These are phyloP conservation scores for Skeletonema costatum DNA, from an alignment of 108 stramenopile species.

Conservation along the genomic window DNA sequence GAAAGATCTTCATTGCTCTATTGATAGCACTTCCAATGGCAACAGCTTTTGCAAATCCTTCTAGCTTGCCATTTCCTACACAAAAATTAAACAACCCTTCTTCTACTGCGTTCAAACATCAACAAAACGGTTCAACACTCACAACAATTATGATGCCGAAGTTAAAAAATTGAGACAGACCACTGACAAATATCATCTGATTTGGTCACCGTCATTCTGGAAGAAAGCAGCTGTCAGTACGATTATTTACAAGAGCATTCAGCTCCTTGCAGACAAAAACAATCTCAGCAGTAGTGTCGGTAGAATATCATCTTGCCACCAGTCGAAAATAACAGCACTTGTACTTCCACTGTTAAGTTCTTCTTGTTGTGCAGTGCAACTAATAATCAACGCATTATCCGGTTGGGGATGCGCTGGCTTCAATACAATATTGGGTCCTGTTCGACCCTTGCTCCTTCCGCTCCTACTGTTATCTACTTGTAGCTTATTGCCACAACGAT, in stretches of 20 bases:
- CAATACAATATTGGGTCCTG: conserved; percentile 71
- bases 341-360: conserved; percentile 67
- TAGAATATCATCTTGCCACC: conserved; percentile 8
- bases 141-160: not conserved
- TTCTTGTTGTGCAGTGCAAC: conserved; percentile 82
- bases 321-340: conserved; percentile 19
- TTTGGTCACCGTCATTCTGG: conserved; percentile 45
- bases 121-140: not conserved
- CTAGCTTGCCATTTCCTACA: not conserved
- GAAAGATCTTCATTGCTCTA: not conserved
- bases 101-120: not conserved
- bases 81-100: not conserved
- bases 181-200: conserved; percentile 30
- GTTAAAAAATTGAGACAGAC: not conserved
- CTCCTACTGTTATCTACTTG: conserved; percentile 30
- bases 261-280: not conserved
- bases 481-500: conserved; percentile 22
- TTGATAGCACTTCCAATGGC: not conserved
- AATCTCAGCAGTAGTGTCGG: not conserved
- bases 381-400: conserved; percentile 65
- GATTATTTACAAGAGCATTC: conserved; percentile 9
- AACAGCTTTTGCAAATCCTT: not conserved
- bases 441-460: conserved; percentile 24
- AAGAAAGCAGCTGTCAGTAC: conserved; percentile 23
- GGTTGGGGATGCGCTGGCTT: conserved; percentile 82